Evolutionary conservation across 2,329 filamentous ascomycete species (phyloP).

Genomic region (Periglandula ipomoeae): DNA sequence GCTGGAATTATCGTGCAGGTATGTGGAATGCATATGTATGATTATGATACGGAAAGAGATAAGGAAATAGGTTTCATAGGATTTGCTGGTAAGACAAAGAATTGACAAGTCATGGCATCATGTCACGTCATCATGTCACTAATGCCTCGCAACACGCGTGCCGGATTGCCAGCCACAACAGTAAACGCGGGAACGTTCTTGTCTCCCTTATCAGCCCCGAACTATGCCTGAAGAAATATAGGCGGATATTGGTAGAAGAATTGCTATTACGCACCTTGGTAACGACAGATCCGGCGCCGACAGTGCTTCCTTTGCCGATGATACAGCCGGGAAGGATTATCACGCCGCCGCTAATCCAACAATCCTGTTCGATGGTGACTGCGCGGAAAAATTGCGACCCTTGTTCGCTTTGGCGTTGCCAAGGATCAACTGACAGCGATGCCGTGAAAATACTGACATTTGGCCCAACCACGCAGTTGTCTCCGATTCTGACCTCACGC

Average conservation of each 20-base stretch:
- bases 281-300: conserved; percentile 79
- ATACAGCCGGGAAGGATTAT: conserved; percentile 70
- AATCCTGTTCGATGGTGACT: conserved; percentile 76
- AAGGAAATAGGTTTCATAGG: neutral
- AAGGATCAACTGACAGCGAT: conserved; percentile 62
- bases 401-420: conserved; percentile 62
- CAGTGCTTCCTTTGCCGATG: conserved; percentile 68
- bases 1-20: conserved; percentile 14
- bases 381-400: conserved; percentile 61
- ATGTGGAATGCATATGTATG: conserved; percentile 10
- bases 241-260: too few species aligned
- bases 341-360: conserved; percentile 71
- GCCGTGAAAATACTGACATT: conserved; percentile 81
- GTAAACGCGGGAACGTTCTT: conserved; percentile 58
- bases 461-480: conserved; percentile 67
- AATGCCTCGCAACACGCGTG: conserved; percentile 41
- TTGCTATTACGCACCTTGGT: conserved; percentile 53
- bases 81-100: neutral
- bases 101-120: conserved; percentile 16
- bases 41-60: conserved; percentile 20
- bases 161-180: conserved; percentile 63
- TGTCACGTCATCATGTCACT: too few species aligned
- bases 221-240: neutral
- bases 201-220: neutral
- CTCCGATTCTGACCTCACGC: conserved; percentile 72